Evolutionary conservation across 495 filamentous ascomycete genomes (phyloP), one percentile per base, ranked within the genome.

Genomic region (Aspergillus nanangensis): DNA sequence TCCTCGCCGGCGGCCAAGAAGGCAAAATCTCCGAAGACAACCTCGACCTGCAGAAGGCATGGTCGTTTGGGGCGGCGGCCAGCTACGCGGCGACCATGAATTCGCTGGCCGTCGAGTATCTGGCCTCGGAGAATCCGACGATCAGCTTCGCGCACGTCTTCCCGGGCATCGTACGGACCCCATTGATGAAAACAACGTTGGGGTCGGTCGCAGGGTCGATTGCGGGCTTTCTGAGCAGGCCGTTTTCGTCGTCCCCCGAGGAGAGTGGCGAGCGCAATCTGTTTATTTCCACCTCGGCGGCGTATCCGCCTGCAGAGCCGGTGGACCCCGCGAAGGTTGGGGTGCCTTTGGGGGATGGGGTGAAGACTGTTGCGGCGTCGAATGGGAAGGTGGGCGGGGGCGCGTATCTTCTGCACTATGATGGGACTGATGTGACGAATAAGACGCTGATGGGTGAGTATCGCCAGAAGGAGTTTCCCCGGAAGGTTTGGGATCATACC

Each of bases 131-230:
- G 46, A 66, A 76, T 4, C 80, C 81, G 1, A 57, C 72, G 18
- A 68, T 84, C n/a, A 61, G 60, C 22, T 84, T 85, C 56, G 55
- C 83, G 1, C 79, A 84, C 49, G 57, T 66, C 23, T 79, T 63
- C 46, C 82, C 82, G 0, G 81, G 81, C 3, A 5, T 64, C 0
- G 79, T 84, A 17, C 62, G 70, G 41, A 72, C 71, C 5, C 61
- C 57, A 14, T 22, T 74, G 3, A 40, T 52, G 25, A 45, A 62
- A 4, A 50, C 55, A 17, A 38, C 40, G 0, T 35, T 58, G 13
- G 56, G 58, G 0, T n/a, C 49, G 0, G 0, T 52, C 5, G 14
- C 40, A 14, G 44, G 48, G 15, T 23, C 23, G 4, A 43, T 46
- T n/a, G 20, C 56, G 18, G 8, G 52, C 33, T 20, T 45, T 17